Percentiles rank a stretch among this genome's conserved stretches.
Conservation (phyloP, 2,329 filamentous ascomycete species). For the Neofusicoccum kwambonambiense region DNA sequence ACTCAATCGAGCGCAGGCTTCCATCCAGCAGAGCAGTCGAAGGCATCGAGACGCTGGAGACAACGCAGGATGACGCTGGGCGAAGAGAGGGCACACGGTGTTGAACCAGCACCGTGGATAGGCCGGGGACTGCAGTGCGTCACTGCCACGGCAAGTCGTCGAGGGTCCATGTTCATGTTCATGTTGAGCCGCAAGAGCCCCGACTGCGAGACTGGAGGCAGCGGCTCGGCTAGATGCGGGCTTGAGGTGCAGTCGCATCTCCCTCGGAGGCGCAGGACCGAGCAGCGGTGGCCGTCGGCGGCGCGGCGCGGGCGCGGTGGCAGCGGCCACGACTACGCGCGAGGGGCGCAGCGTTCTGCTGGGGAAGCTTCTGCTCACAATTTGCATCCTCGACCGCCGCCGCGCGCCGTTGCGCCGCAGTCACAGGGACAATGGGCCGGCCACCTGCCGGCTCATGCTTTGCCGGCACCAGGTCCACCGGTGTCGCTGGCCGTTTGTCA, state of each 20-base stretch:
- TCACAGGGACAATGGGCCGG: background rate
- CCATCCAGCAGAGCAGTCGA: too few species aligned
- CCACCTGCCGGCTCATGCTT: background rate
- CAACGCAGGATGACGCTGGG: background rate
- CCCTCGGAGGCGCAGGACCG: background rate
- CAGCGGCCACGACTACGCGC: background rate
- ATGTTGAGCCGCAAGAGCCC: too few species aligned
- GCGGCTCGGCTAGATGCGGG: conserved; percentile 6
- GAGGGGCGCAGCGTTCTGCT: background rate
- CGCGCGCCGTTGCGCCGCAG: background rate
- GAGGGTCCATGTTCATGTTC: too few species aligned
- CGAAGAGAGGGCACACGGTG: background rate
- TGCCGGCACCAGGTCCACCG: background rate
- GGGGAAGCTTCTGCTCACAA: background rate
- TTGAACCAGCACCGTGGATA: too few species aligned
- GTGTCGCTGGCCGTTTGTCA: background rate
- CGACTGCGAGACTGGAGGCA: background rate
- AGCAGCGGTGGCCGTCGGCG: background rate
- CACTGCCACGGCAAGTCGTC: too few species aligned
- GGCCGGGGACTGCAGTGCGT: too few species aligned
- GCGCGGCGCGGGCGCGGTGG: background rate
- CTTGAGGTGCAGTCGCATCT: background rate
- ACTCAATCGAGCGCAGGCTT: too few species aligned
- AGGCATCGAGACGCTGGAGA: too few species aligned
- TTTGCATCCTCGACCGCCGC: background rate